These are phyloP conservation scores for Stephanodiscus triporus DNA, from an alignment of 108 stramenopile genomes.

Conservation along the genomic window DNA sequence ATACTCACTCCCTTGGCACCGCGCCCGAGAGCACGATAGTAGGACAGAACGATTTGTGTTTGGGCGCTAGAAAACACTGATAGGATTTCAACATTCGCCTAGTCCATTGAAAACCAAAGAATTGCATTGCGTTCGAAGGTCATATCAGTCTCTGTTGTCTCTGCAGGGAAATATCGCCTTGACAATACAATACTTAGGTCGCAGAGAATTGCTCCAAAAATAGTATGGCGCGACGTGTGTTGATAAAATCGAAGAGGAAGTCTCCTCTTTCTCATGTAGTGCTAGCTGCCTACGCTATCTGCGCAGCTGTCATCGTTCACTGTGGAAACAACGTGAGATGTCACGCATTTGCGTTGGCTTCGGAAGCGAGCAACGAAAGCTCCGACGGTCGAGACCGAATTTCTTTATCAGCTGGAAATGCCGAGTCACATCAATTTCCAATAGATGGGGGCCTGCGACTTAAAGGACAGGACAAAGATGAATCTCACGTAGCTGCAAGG, in stretches of 20 bases:
- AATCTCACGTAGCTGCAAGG: background rate
- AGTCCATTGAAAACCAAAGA: background rate
- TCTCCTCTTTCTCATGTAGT: background rate
- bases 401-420: background rate
- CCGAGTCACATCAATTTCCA: background rate
- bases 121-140: background rate
- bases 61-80: no score
- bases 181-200: background rate
- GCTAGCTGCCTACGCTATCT: background rate
- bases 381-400: no score
- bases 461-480: slow-evolving; percentile 1
- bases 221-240: background rate
- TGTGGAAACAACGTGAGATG: slow-evolving; percentile 1
- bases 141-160: background rate
- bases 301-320: background rate
- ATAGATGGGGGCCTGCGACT: background rate
- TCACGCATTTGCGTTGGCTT: background rate
- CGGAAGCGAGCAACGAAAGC: no score
- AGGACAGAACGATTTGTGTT: no score
- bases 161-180: background rate
- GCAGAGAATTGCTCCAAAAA: background rate
- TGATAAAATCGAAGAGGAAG: background rate
- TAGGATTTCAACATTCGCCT: no score
- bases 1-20: background rate
- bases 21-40: no score